Conservation (phyloP, 306 rosid genomes). For the Alnus glutinosa region DNA sequence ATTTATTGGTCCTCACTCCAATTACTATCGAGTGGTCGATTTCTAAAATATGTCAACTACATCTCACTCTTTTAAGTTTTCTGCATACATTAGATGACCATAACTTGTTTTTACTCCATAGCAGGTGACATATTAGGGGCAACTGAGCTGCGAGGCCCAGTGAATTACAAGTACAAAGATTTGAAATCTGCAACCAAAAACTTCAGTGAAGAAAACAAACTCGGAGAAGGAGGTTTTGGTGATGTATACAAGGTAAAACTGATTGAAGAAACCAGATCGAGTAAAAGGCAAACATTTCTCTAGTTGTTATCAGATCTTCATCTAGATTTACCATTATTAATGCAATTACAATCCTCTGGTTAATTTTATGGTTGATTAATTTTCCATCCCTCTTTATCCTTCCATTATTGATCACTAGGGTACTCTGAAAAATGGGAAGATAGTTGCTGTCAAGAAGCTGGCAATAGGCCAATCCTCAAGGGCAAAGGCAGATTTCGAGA, state of each 20-base stretch:
- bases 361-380: neutral
- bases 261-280: neutral
- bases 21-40: too few species aligned
- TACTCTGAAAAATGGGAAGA: slow-evolving; percentile 59
- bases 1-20: too few species aligned
- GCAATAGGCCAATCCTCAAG: slow-evolving; percentile 40
- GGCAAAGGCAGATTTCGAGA: slow-evolving; percentile 53
- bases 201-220: slow-evolving; percentile 55
- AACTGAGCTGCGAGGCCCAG: slow-evolving; percentile 64
- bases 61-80: too few species aligned
- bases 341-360: neutral
- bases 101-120: neutral
- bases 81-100: neutral
- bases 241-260: slow-evolving; percentile 62
- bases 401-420: too few species aligned
- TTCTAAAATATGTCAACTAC: too few species aligned
- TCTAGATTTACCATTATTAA: neutral
- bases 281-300: neutral
- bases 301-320: neutral
- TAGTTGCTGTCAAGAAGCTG: slow-evolving; percentile 69
- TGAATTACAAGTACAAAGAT: slow-evolving; percentile 50
- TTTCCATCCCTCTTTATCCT: neutral
- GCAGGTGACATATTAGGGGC: slow-evolving; percentile 66
- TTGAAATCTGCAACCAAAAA: slow-evolving; percentile 61
- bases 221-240: slow-evolving; percentile 82